A percentile compares a stretch with the other conserved stretches of the same genome.
Evolutionary conservation across 192 early-diverging fungal genomes (phyloP).

Genomic region (Backusella tuberculispora): DNA sequence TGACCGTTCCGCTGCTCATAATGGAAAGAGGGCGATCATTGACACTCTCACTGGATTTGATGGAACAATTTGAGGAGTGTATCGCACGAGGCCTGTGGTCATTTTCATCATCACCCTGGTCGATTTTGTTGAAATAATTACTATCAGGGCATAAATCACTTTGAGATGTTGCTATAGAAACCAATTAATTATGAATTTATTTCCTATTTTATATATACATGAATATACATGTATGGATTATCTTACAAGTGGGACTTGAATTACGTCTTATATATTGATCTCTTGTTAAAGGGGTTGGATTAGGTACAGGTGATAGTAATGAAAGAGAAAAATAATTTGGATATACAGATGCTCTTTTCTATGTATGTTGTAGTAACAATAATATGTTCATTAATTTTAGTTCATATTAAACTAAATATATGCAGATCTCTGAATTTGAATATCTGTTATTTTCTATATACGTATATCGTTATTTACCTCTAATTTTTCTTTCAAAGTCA

Average conservation of each 20-base stretch:
- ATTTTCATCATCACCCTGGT: slow-evolving; percentile 25
- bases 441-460: background rate
- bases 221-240: no score
- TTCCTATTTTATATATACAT: background rate
- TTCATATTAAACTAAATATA: background rate
- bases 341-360: slow-evolving; percentile 4
- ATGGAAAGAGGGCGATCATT: slow-evolving; percentile 34
- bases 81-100: background rate
- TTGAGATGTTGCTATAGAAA: slow-evolving; percentile 17
- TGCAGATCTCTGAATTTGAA: background rate
- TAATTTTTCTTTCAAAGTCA: slow-evolving; percentile 50
- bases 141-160: background rate
- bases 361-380: background rate
- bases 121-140: slow-evolving; percentile 7
- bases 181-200: background rate
- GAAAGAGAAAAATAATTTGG: slow-evolving; percentile 1
- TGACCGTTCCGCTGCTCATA: slow-evolving; percentile 31
- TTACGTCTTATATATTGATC: background rate
- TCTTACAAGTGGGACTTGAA: background rate
- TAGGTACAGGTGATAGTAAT: slow-evolving; percentile 19
- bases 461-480: slow-evolving; percentile 40
- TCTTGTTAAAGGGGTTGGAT: background rate
- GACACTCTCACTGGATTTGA: slow-evolving; percentile 24
- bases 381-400: background rate
- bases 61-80: slow-evolving; percentile 23